These are phyloP conservation scores for Cryptococcus sp. DNA, from an alignment of 1,284 basidiomycete species.

Conservation along the genomic window DNA sequence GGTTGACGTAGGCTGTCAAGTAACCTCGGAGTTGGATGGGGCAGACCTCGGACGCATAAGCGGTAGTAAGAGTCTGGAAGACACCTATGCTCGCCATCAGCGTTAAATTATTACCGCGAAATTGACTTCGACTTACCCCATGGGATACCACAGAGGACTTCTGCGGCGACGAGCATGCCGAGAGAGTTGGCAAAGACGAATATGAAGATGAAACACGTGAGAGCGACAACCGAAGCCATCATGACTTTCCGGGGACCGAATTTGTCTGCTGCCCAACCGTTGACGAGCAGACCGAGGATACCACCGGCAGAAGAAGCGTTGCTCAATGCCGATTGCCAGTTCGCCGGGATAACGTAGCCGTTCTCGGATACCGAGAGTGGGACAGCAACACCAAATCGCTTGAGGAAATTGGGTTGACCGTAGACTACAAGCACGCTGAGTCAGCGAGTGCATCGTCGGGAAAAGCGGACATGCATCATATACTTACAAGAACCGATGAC, in stretches of 20 bases:
- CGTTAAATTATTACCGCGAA: background rate
- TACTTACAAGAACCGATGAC: conserved; percentile 40
- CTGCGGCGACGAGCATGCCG: conserved; percentile 46
- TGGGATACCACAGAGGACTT: conserved; percentile 40
- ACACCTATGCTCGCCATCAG: background rate
- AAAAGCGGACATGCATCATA: background rate
- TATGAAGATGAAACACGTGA: conserved; percentile 43
- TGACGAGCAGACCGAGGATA: conserved; percentile 27
- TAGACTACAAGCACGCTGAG: conserved; percentile 21
- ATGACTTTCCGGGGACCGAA: conserved; percentile 52
- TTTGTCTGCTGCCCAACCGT: conserved; percentile 45
- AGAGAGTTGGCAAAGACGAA: conserved; percentile 29
- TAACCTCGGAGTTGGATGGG: conserved; percentile 52
- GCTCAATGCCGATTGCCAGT: conserved; percentile 54
- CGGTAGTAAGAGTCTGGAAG: conserved; percentile 35
- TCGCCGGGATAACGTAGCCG: conserved; percentile 50
- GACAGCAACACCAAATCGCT: conserved; percentile 30
- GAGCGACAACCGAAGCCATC: conserved; percentile 28
- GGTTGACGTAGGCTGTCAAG: conserved; percentile 51
- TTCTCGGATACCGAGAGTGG: conserved; percentile 11
- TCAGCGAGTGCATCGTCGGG: background rate
- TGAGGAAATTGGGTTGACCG: conserved; percentile 40
- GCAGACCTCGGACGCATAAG: conserved; percentile 54
- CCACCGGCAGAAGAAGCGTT: conserved; percentile 44
- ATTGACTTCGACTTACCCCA: conserved; percentile 20